Percentiles rank a stretch among this genome's conserved stretches.
Evolutionary conservation across 768 basidiomycete species (phyloP).

Genomic region (Galerina sulciceps): DNA sequence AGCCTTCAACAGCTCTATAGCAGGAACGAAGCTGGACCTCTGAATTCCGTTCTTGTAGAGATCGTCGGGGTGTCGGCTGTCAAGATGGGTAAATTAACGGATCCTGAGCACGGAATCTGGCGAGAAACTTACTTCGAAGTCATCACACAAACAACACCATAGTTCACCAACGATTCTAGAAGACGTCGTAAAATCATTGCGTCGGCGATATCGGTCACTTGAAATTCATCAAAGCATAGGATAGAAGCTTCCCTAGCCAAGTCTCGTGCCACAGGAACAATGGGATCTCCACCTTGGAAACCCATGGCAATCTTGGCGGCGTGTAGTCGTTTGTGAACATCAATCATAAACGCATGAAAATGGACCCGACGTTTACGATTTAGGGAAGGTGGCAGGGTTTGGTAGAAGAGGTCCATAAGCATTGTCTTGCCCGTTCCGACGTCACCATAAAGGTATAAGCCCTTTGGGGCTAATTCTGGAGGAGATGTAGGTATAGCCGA

Average conservation of each 20-base stretch:
- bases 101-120: background rate
- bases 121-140: conserved; percentile 85
- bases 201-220: conserved; percentile 97
- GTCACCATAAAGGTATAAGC: conserved; percentile 94
- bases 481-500: conserved; percentile 39
- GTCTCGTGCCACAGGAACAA: conserved; percentile 85
- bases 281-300: conserved; percentile 74
- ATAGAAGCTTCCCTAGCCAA: conserved; percentile 84
- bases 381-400: conserved; percentile 71
- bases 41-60: conserved; percentile 99
- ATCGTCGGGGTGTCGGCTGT: conserved; percentile 94
- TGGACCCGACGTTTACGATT: conserved; percentile 87
- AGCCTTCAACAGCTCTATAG: conserved; percentile 90
- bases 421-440: conserved; percentile 98
- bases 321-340: conserved; percentile 93
- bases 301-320: conserved; percentile 77
- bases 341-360: conserved; percentile 99
- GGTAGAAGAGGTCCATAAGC: conserved; percentile 98
- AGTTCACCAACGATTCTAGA: conserved; percentile 82
- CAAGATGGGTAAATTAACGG: conserved; percentile 1
- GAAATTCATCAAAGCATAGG: conserved; percentile 97
- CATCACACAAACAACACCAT: conserved; percentile 93
- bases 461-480: conserved; percentile 70
- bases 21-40: conserved; percentile 90
- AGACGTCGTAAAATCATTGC: conserved; percentile 96